Base-by-base conservation (phyloP, 805 yeast genomes). In the Ogataea polymorpha region DNA sequence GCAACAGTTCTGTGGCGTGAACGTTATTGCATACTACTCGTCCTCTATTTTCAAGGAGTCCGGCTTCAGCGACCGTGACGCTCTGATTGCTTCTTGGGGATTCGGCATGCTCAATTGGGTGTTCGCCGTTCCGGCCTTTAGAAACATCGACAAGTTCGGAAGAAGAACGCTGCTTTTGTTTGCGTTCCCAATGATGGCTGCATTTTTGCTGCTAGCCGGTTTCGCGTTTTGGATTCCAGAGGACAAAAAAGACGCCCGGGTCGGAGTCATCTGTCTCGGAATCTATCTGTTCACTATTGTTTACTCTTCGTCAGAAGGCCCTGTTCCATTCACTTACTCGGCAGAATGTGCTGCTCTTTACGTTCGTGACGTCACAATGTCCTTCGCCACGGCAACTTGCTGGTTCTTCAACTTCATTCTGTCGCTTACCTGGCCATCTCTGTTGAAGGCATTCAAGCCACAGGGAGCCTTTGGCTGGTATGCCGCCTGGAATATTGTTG, bases 1-100 rank as follows among this genome's bases (percentile, higher is more conserved):
- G 87, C 96, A 87, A 67, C 95, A 87, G 61, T 84, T 86, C 67
- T 87, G 95, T 66, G 96, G 96, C 53, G 78, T 87, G 60, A 87
- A 87, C 57, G 91, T 86, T 39, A 86, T 87, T 65, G 91, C 95
- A 17, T 84, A 86, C 64, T 87, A 85, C 62, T 82, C 91, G 1
- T 81, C 93, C 0, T 71, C 84, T 8, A 86, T 87, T 42, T 87
- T 87, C 64, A 61, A 72, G 16, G 73, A 80, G 42, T 78, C 89
- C 17, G 84, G 83, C 31, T 80, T 82, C 62, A 62, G 75, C 25
- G 77, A 74, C 46, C 69, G 75, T 46, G 71, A 75, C 44, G 80
- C 95, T 0, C 62, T 87, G 56, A 65, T 83, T 53, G 95, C 95
- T 0, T 85, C 95, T 1, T 76, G 89, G 79, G 96, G 96, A 3